Evolutionary conservation across 768 basidiomycete genomes (phyloP).

Genomic region (Chiua virens): DNA sequence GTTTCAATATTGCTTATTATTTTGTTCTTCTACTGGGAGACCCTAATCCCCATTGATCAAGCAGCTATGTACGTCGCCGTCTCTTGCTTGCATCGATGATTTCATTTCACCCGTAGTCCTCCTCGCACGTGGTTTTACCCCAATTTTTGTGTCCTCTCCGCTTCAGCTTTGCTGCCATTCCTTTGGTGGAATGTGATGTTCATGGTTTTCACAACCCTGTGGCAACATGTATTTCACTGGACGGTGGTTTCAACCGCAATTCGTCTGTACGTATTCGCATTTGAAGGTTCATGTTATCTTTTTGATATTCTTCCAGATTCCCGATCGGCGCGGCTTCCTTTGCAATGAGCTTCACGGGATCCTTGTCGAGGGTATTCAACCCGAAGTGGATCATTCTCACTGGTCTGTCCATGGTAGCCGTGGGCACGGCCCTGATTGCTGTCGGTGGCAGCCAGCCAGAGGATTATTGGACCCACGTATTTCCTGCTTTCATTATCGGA

Average conservation of each 20-base stretch:
- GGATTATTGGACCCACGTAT: constrained; percentile 47
- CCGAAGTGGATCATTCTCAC: constrained; percentile 48
- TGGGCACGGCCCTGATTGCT: constrained; percentile 42
- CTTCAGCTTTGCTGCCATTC: constrained; percentile 38
- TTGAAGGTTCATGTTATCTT: background rate
- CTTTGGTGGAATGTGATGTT: constrained; percentile 42
- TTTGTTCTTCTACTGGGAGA: constrained; percentile 54
- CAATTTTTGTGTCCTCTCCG: constrained; percentile 42
- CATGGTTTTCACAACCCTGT: constrained; percentile 36
- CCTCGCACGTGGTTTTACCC: constrained; percentile 43
- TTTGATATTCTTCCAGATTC: constrained; percentile 28
- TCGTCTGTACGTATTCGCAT: constrained; percentile 34
- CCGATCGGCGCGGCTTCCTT: constrained; percentile 43
- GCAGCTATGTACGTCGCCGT: constrained; percentile 42
- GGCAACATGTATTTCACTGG: constrained; percentile 46
- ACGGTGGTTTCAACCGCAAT: constrained; percentile 38
- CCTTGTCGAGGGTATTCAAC: constrained; percentile 36
- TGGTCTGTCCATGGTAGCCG: constrained; percentile 38
- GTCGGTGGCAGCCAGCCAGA: constrained; percentile 39
- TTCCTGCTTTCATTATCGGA: constrained; percentile 52
- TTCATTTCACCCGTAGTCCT: constrained; percentile 28
- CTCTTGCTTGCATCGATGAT: background rate
- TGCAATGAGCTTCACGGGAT: constrained; percentile 38
- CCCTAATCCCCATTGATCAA: constrained; percentile 35
- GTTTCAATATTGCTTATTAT: constrained; percentile 41